These are phyloP conservation scores for Zoysia pacifica DNA, from an alignment of 176 grass and related monocot species.

Conservation along the genomic window DNA sequence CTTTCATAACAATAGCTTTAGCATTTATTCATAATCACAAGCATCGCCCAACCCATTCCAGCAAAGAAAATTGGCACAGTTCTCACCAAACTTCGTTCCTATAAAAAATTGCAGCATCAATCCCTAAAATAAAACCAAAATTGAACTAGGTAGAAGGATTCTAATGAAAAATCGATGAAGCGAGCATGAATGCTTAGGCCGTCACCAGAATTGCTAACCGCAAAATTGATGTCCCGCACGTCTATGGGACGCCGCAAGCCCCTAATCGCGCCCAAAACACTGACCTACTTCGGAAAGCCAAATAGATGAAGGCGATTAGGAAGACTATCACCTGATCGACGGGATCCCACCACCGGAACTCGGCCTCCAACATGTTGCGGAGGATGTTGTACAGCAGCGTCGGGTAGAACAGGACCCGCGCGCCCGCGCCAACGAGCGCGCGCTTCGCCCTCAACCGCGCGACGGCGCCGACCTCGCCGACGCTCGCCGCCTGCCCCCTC, in stretches of 20 bases:
- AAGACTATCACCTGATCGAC: conserved; percentile 66
- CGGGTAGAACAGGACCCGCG: conserved; percentile 90
- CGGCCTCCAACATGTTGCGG: conserved; percentile 73
- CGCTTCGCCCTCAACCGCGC: conserved; percentile 58
- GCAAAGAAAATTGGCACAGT: neutral
- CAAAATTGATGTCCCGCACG: neutral
- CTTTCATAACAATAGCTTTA: neutral
- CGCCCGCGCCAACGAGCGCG: conserved; percentile 72
- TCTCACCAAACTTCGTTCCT: neutral
- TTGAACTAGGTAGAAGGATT: neutral
- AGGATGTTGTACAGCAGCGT: conserved; percentile 92
- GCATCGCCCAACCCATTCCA: neutral
- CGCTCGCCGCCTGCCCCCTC: conserved; percentile 11
- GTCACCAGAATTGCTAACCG: neutral
- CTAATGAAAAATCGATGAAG: neutral
- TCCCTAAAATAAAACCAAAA: neutral
- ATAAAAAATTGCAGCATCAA: neutral
- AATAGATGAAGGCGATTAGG: conserved; percentile 17
- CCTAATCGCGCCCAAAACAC: conserved; percentile 2
- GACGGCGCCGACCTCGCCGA: conserved; percentile 22
- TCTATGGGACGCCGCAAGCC: neutral
- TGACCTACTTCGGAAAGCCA: conserved; percentile 3
- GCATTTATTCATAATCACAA: neutral
- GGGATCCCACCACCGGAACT: conserved; percentile 96
- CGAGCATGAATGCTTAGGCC: neutral